Base-by-base conservation (phyloP, 208 protist genomes). In the Porcisia hertigi region DNA sequence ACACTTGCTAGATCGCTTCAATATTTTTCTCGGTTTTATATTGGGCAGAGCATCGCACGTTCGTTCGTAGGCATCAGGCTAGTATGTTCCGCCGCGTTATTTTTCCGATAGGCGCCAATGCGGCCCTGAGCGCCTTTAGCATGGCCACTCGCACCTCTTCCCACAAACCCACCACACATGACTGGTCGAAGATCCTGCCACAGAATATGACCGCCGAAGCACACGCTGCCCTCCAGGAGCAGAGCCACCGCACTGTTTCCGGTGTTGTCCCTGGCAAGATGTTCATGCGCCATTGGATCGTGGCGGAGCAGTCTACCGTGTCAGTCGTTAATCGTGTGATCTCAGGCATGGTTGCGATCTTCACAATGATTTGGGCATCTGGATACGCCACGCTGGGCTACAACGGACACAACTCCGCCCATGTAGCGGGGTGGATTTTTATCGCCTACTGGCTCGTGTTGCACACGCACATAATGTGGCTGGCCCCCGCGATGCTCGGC, bases 231-330 rank as follows among this genome's bases (percentile, higher is more conserved):
- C 62, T 96, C 12, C 43, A 80, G 30, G 71, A 84, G 53, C 91
- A 98, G 80, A 86, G 78, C 23, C 67, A 86, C 73, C 91, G 94
- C 36, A 85, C 91, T 60, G 89, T 98, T 43, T 96, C 92, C 14
- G 86, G 76, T 14, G 92, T 96, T 11, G 92, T 96, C 20, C 94
- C 94, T 23, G 94, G 94, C 53, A 91, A 98, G 81, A 79, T 98
- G 85, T 98, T 98, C 63, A 98, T 98, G 92, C 92, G 92, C 45
- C 92, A 98, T 81, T 98, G 92, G 91, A 95, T 96, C 66, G 85
- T 86, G 2, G 90, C 90, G 34, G 92, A 98, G 81, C 94, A 98
- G 79, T 95, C 92, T 0, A 94, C 94, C 16, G 80, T 95, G 16
- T 96, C 92, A 18, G 91, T 96, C 18, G 86, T 93, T 45, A 92